Base-by-base conservation (phyloP, 2,329 filamentous ascomycete genomes). In the Calonectria montana region DNA sequence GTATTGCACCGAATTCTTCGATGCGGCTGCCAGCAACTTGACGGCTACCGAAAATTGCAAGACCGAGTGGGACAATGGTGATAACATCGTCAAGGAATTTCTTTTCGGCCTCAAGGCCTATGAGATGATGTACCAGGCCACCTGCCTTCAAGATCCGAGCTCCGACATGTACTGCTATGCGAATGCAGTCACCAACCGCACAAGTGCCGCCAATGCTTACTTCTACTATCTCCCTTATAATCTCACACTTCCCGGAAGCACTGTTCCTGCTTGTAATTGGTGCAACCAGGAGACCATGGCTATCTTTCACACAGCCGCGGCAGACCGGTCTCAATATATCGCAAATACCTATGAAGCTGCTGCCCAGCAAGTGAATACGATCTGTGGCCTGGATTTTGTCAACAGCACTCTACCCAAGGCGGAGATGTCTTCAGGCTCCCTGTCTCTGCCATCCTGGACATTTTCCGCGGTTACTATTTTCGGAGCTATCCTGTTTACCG, bases 181-280 rank as follows among this genome's bases (percentile, higher is more conserved):
- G 75, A 93, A 94, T 77, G 95, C 96, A 62, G 91, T 96, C 72
- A 95, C 94, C 59, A 97, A 98, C 83, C 81, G 86, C 7, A 89
- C 90, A 25, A 92, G 90, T 10, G 87, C 93, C 0, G 90, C 91
- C 37, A 93, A 97, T 81, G 89, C 91, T 39, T 96, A 96, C 80
- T 88, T 97, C 41, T 99, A 98, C 85, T 96, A 93, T 79, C 86
- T 98, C 3, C 94, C 96, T 0, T 88, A 97, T 67, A 97, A 97
- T 71, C 88, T 92, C 47, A 83, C 87, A 0, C 85, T 98, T 15
- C 94, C 94, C 0, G 87, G 86, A 16, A 89, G 89, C 25, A 90
- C 92, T 29, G 86, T 88, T n/a, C 94, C 95, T 1, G 91, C 89
- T 1, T 99, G 97, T 85, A 92, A 90, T 77, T 85, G 85, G 47